Base-by-base conservation (phyloP, 2,329 filamentous ascomycete species). In the Diaporthe sp. region DNA sequence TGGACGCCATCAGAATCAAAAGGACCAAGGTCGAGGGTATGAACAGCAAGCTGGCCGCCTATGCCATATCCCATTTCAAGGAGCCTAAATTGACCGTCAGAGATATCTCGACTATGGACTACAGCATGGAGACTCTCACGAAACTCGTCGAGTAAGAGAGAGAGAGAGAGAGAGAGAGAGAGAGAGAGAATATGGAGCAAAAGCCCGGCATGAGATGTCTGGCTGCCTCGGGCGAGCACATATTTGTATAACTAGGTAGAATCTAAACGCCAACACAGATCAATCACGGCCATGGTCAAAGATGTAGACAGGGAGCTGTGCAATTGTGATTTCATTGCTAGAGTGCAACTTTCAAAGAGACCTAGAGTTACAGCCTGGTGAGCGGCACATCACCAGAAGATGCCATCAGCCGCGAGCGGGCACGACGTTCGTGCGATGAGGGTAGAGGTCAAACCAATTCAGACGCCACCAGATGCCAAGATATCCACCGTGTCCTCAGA, bases 21-120 rank as follows among this genome's bases (percentile, higher is more conserved):
- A 78, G 34, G 9, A 79, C 85, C 67, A 85, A 84, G 76, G 78
- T 85, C 1, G 84, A 85, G 75, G 83, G 84, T n/a, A 76, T 80
- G 13, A 73, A 72, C 53, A 75, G 77, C n/a, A 82, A 80, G 60
- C 76, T 80, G 6, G 80, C 85, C 6, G 75, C 67, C 10, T 60
- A 49, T 15, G 84, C 79, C 4, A 72, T 85, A 15, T 75, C 70
- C 55, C 58, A 76, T 4, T 80, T 82, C 39, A 53, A 79, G 8
- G 62, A 61, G 49, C 34, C 70, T 25, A 37, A 62, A 13, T 67
- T 74, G 53, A 68, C 61, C 6, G 53, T 71, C 44, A 76, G 28
- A 67, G 78, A 78, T 12, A 53, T 67, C 15, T 57, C 58, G 19
- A 42, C 44, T 34, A 22, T 78, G 71, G 72, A 77, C 62, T 73